Percentiles rank a stretch among this genome's conserved stretches.
These are phyloP conservation scores for Gloeopeniophorella convolvens DNA, from an alignment of 768 basidiomycete genomes.

Conservation along the genomic window DNA sequence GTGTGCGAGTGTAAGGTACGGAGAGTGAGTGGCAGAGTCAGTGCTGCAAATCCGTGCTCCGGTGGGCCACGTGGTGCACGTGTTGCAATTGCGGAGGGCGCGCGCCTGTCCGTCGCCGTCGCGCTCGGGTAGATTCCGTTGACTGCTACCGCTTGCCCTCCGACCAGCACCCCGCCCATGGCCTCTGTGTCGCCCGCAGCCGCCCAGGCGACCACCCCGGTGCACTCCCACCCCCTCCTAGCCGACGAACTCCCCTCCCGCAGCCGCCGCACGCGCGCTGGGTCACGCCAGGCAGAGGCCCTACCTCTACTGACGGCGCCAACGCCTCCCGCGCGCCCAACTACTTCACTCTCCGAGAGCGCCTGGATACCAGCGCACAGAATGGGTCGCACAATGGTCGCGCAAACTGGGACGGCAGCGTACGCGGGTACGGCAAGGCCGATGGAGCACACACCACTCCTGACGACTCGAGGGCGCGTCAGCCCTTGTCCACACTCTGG, in stretches of 20 bases:
- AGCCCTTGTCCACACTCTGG: slow-evolving; percentile 36
- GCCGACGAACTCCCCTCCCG: slow-evolving; percentile 41
- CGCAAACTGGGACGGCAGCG: slow-evolving; percentile 46
- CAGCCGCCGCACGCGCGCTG: slow-evolving; percentile 43
- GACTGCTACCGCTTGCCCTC: slow-evolving; percentile 5
- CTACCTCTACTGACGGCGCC: slow-evolving; percentile 11
- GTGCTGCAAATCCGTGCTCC: too few species aligned
- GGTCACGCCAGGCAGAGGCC: slow-evolving; percentile 28
- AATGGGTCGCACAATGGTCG: slow-evolving; percentile 24
- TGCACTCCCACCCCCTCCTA: slow-evolving; percentile 67
- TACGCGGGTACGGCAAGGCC: slow-evolving; percentile 47
- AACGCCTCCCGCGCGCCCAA: slow-evolving; percentile 34
- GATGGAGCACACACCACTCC: slow-evolving; percentile 28
- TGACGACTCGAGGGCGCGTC: slow-evolving; percentile 28
- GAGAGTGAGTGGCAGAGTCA: neutral
- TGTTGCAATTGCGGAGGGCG: too few species aligned
- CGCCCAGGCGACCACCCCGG: slow-evolving; percentile 38
- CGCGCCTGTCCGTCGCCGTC: neutral
- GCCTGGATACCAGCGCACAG: slow-evolving; percentile 42
- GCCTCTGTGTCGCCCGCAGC: slow-evolving; percentile 24
- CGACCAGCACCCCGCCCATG: too few species aligned
- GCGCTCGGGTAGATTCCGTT: neutral
- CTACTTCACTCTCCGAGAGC: slow-evolving; percentile 59
- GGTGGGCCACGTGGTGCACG: too few species aligned
- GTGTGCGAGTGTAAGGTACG: neutral